Percentiles rank a stretch among this genome's conserved stretches.
Conservation (phyloP, 75 land plant species). For the Picea sitchensis region DNA sequence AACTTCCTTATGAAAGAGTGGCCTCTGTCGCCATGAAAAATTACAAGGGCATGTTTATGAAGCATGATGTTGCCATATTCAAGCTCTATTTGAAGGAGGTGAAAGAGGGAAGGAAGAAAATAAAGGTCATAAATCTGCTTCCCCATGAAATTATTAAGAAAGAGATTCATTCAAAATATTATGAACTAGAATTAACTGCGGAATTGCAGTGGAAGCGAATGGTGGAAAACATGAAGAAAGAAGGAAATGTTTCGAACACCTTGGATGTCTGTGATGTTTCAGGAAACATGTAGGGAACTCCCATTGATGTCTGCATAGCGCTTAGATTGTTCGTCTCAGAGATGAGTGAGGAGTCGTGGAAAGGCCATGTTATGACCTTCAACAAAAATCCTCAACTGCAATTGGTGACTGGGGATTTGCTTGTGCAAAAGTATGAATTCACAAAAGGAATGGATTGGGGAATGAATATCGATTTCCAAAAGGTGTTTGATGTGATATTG, state of each 20-base stretch:
- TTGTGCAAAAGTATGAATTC: constrained; percentile 30
- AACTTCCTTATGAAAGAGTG: too few relatives aligned
- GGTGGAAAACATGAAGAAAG: constrained; percentile 35
- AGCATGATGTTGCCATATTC: too few relatives aligned
- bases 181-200: too few relatives aligned
- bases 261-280: constrained; percentile 77
- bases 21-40: too few relatives aligned
- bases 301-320: constrained; percentile 64
- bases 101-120: too few relatives aligned
- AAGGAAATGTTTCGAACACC: constrained; percentile 43
- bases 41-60: too few relatives aligned
- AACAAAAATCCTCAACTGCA: constrained; percentile 41
- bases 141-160: too few relatives aligned
- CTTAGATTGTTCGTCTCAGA: constrained; percentile 58
- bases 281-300: constrained; percentile 58
- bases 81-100: too few relatives aligned
- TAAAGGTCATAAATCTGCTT: too few relatives aligned
- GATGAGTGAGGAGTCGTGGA: constrained; percentile 73
- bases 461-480: constrained; percentile 58
- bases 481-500: constrained; percentile 41
- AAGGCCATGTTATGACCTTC: constrained; percentile 60
- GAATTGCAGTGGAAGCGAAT: too few relatives aligned
- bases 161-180: too few relatives aligned
- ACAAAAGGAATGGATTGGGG: constrained; percentile 54
- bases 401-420: constrained; percentile 27